phyloP scores from a whole-genome alignment of 225 moss, liverwort and hornwort genomes.

The Straminergon stramineum region DNA sequence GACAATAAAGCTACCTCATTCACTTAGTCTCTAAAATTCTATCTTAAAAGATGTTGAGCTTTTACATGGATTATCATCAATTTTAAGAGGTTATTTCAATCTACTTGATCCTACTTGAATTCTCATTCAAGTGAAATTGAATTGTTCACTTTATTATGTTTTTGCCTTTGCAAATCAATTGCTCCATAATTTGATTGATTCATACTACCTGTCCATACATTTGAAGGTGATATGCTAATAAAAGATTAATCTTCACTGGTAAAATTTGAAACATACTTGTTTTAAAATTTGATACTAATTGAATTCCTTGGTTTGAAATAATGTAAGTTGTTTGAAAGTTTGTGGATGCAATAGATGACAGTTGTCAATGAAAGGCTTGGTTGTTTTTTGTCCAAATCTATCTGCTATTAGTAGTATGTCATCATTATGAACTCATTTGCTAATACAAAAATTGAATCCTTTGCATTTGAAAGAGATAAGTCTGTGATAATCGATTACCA shows the following conservation, averaged over 20 bases:
- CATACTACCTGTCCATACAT: background rate
- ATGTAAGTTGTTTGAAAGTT: background rate
- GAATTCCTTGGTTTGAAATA: background rate
- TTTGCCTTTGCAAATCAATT: background rate
- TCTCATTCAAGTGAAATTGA: background rate
- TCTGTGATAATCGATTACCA: background rate
- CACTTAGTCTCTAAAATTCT: background rate
- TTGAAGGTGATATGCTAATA: background rate
- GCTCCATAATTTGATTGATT: background rate
- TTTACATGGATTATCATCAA: background rate
- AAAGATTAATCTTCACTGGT: background rate
- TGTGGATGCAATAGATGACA: background rate
- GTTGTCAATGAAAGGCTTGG: background rate
- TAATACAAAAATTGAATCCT: background rate
- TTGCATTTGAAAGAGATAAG: background rate
- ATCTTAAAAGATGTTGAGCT: background rate
- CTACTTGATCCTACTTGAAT: background rate
- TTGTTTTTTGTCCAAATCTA: too few species aligned
- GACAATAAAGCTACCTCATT: background rate
- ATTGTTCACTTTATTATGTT: background rate
- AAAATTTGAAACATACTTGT: background rate
- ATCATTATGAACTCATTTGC: background rate
- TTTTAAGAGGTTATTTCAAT: background rate
- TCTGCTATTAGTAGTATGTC: background rate
- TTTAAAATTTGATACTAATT: background rate